These are phyloP conservation scores for Pleurostoma richardsiae DNA, from an alignment of 2,329 filamentous ascomycete genomes.

Conservation along the genomic window DNA sequence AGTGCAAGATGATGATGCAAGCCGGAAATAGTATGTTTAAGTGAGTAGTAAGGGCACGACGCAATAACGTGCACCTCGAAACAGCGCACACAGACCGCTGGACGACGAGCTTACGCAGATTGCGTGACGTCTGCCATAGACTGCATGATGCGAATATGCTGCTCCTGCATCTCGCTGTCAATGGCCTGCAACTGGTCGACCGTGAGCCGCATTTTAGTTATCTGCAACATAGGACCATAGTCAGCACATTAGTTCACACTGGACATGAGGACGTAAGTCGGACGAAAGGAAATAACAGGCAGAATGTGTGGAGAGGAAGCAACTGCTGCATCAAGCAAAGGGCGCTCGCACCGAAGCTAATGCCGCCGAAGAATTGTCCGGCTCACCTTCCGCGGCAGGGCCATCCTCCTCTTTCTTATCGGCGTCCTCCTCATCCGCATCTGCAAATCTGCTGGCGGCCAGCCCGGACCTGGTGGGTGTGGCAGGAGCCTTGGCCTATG, in stretches of 20 bases:
- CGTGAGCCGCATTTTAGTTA: constrained; percentile 10
- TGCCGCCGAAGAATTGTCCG: constrained; percentile 59
- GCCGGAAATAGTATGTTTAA: too few relatives aligned
- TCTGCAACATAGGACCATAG: constrained; percentile 1
- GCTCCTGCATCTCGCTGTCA: constrained; percentile 10
- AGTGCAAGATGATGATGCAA: too few relatives aligned
- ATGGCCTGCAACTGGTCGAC: constrained; percentile 8
- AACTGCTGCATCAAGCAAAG: constrained; percentile 35
- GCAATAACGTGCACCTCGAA: too few relatives aligned
- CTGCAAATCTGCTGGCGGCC: constrained; percentile 48
- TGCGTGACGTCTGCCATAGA: constrained; percentile 10
- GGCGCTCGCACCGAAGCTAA: constrained; percentile 61
- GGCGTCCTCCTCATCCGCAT: constrained; percentile 17
- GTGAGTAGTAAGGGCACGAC: too few relatives aligned
- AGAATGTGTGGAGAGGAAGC: constrained; percentile 8
- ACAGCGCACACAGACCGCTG: not conserved
- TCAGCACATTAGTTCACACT: constrained; percentile 7
- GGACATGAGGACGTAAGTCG: not conserved
- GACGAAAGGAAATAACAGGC: constrained; percentile 1
- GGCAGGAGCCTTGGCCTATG: constrained; percentile 36
- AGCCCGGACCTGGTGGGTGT: constrained; percentile 42
- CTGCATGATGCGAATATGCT: constrained; percentile 6
- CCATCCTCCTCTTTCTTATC: constrained; percentile 21
- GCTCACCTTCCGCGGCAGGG: constrained; percentile 48
- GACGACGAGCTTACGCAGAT: constrained; percentile 2